Evolutionary conservation across 352 stramenopile genomes (phyloP).

Genomic region (Phytopythium vexans): DNA sequence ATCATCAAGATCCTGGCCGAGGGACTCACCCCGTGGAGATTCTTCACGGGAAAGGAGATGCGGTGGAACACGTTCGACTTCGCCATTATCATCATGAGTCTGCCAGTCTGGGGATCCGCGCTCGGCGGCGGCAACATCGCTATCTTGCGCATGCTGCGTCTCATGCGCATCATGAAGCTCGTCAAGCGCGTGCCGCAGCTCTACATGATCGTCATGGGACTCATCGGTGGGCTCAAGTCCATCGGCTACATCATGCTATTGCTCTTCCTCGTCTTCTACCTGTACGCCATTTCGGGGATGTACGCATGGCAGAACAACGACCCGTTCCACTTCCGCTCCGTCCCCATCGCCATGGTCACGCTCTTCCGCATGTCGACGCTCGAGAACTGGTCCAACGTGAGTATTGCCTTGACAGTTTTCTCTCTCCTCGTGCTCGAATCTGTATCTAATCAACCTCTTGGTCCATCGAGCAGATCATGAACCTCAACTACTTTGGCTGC

Average conservation of each 20-base stretch:
- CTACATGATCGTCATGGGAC: slow-evolving; percentile 90
- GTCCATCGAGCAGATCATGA: slow-evolving; percentile 47
- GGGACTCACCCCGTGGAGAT: slow-evolving; percentile 63
- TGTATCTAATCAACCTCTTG: slow-evolving; percentile 1
- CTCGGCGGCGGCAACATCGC: slow-evolving; percentile 70
- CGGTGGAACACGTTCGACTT: slow-evolving; percentile 87
- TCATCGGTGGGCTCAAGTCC: slow-evolving; percentile 84
- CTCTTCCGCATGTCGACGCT: slow-evolving; percentile 82
- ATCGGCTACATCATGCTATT: slow-evolving; percentile 90
- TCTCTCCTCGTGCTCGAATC: no score
- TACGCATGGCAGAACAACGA: slow-evolving; percentile 88
- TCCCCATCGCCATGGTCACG: slow-evolving; percentile 80
- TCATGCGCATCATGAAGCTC: slow-evolving; percentile 90
- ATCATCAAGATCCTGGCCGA: slow-evolving; percentile 79
- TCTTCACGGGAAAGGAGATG: slow-evolving; percentile 74
- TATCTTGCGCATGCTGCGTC: slow-evolving; percentile 80
- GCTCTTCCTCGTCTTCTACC: slow-evolving; percentile 85
- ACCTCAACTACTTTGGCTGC: slow-evolving; percentile 81
- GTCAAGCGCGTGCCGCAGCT: slow-evolving; percentile 87
- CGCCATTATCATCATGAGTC: slow-evolving; percentile 76
- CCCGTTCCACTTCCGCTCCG: slow-evolving; percentile 77
- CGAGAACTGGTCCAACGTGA: slow-evolving; percentile 75
- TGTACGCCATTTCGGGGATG: slow-evolving; percentile 90
- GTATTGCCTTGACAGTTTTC: no score
- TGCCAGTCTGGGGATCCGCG: slow-evolving; percentile 63